Evolutionary conservation across 2,329 filamentous ascomycete genomes (phyloP).

Genomic region (Colletotrichum cuscutae): DNA sequence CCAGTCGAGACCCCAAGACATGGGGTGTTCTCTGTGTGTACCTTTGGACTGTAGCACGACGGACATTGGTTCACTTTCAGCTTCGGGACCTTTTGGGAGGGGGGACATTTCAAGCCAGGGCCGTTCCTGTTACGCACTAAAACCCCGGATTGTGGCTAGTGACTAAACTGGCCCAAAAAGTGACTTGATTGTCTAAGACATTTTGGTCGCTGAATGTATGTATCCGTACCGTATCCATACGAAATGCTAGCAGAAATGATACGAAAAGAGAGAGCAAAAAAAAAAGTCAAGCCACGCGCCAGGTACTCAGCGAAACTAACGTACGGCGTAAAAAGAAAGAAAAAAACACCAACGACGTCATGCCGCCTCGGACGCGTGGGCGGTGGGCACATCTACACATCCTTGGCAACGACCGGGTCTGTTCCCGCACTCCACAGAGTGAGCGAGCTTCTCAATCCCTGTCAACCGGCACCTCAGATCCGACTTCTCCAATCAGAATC

Average conservation of each 20-base stretch:
- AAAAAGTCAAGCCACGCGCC: neutral
- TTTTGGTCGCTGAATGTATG: no score
- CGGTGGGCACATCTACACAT: neutral
- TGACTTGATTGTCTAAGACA: no score
- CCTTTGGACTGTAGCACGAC: neutral
- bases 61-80: neutral
- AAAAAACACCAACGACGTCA: slow-evolving; percentile 21
- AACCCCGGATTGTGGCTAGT: slow-evolving; percentile 32
- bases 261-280: neutral
- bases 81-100: neutral
- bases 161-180: neutral
- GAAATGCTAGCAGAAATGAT: neutral
- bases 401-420: slow-evolving; percentile 17
- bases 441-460: neutral
- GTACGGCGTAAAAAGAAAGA: neutral
- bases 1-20: neutral
- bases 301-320: no score
- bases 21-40: neutral
- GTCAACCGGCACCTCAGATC: slow-evolving; percentile 26
- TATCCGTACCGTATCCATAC: neutral
- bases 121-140: slow-evolving; percentile 20
- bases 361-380: slow-evolving; percentile 29
- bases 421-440: slow-evolving; percentile 4
- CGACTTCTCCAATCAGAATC: slow-evolving; percentile 30
- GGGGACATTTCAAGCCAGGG: neutral